phyloP scores from a whole-genome alignment of 2,329 filamentous ascomycete species.

The Paecilomyces formosus region DNA sequence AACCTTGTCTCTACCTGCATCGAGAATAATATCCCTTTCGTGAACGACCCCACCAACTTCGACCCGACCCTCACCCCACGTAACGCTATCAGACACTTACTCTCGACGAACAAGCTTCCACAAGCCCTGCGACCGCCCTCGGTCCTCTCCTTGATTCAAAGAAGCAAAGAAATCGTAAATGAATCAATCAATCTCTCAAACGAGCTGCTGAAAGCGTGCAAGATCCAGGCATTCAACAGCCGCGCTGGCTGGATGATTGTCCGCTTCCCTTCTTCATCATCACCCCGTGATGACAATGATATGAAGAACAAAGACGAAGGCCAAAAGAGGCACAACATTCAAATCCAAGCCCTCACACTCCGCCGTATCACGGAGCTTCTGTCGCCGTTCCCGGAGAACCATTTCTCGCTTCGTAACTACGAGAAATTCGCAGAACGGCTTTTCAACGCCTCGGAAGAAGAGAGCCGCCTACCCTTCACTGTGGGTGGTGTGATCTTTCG shows the following conservation, averaged over 20 bases:
- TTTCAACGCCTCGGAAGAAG: conserved; percentile 24
- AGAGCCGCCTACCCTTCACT: conserved; percentile 34
- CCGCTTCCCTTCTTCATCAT: conserved; percentile 15
- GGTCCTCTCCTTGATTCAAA: conserved; percentile 54
- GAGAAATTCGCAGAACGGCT: conserved; percentile 31
- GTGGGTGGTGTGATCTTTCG: conserved; percentile 44
- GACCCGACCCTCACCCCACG: conserved; percentile 69
- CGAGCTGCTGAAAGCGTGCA: conserved; percentile 39
- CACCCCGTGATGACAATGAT: conserved; percentile 7
- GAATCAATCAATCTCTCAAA: conserved; percentile 48
- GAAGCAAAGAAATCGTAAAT: conserved; percentile 40
- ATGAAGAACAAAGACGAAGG: background rate
- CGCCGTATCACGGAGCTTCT: conserved; percentile 44
- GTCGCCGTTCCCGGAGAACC: conserved; percentile 34
- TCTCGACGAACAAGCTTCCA: conserved; percentile 55
- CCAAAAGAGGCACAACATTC: conserved; percentile 1
- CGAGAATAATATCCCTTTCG: conserved; percentile 62
- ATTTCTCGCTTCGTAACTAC: conserved; percentile 37
- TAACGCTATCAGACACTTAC: conserved; percentile 70
- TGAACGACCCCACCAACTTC: conserved; percentile 76
- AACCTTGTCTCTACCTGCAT: conserved; percentile 60
- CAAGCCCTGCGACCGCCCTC: conserved; percentile 58
- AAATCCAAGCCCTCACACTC: conserved; percentile 38
- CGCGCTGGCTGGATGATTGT: conserved; percentile 27
- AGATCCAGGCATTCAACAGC: conserved; percentile 23